phyloP scores from a whole-genome alignment of 352 stramenopile genomes.

The Phytophthora meadii region DNA sequence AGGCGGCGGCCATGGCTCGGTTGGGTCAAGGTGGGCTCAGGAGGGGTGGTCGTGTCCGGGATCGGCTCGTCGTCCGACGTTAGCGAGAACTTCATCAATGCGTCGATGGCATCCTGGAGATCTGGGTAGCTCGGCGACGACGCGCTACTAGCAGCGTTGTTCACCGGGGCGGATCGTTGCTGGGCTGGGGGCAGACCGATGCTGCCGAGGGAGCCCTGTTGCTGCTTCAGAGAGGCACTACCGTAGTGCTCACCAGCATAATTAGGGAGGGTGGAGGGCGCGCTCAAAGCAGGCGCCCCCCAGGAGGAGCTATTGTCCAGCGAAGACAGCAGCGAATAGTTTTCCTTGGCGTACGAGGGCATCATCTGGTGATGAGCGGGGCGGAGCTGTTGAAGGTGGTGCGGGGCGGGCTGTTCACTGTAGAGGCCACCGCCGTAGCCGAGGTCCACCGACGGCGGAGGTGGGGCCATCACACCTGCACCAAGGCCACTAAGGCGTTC shows the following conservation, averaged over 20 bases:
- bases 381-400: slow-evolving; percentile 35
- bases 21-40: slow-evolving; percentile 22
- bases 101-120: slow-evolving; percentile 88
- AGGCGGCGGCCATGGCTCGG: slow-evolving; percentile 10
- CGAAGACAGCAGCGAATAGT: slow-evolving; percentile 70
- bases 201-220: slow-evolving; percentile 44
- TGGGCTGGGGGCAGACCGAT: slow-evolving; percentile 39
- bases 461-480: slow-evolving; percentile 37
- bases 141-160: slow-evolving; percentile 35
- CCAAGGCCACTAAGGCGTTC: slow-evolving; percentile 36
- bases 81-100: slow-evolving; percentile 88
- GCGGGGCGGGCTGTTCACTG: slow-evolving; percentile 41
- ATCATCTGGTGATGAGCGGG: slow-evolving; percentile 41
- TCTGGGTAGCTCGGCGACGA: slow-evolving; percentile 68
- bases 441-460: slow-evolving; percentile 41
- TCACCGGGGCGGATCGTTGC: slow-evolving; percentile 28
- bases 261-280: slow-evolving; percentile 47
- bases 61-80: slow-evolving; percentile 53
- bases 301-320: slow-evolving; percentile 67
- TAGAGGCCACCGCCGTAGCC: slow-evolving; percentile 39
- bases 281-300: slow-evolving; percentile 30
- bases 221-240: slow-evolving; percentile 37
- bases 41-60: slow-evolving; percentile 42
- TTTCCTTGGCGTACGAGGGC: slow-evolving; percentile 63
- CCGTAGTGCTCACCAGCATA: slow-evolving; percentile 57